phyloP scores from a whole-genome alignment of 2,329 filamentous ascomycete species.

The Fusarium coffeatum region DNA sequence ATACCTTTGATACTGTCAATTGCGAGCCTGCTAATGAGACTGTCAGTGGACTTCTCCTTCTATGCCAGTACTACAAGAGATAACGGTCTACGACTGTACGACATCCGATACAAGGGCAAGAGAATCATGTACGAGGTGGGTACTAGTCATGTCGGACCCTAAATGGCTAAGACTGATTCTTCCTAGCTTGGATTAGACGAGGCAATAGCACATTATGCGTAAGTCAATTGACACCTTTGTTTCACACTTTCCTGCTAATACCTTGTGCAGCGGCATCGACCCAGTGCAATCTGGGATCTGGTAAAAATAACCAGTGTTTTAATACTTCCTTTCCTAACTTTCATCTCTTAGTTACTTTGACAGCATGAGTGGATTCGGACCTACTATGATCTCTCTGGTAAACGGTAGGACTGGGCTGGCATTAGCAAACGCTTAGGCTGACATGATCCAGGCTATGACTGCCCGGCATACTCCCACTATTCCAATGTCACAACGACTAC shows the following conservation, averaged over 20 bases:
- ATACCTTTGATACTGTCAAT: not conserved
- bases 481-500: not conserved
- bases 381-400: slow-evolving; percentile 3
- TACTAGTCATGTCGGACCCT: fast-evolving
- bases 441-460: not conserved
- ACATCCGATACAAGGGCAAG: not conserved
- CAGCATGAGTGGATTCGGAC: not conserved
- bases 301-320: not conserved
- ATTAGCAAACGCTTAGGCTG: not conserved
- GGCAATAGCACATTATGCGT: slow-evolving; percentile 12
- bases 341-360: not conserved
- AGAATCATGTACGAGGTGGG: slow-evolving; percentile 3
- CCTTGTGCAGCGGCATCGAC: not conserved
- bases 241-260: fast-evolving
- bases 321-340: not conserved
- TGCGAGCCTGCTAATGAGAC: fast-evolving
- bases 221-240: fast-evolving
- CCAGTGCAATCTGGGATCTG: not conserved
- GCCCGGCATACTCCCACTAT: not conserved
- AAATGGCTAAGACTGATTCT: fast-evolving
- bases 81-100: not conserved
- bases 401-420: not conserved
- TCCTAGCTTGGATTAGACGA: slow-evolving; percentile 1
- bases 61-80: not conserved
- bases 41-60: not conserved